Evolutionary conservation across 2,329 filamentous ascomycete genomes (phyloP).

Genomic region (Colletotrichum lindemuthianum): DNA sequence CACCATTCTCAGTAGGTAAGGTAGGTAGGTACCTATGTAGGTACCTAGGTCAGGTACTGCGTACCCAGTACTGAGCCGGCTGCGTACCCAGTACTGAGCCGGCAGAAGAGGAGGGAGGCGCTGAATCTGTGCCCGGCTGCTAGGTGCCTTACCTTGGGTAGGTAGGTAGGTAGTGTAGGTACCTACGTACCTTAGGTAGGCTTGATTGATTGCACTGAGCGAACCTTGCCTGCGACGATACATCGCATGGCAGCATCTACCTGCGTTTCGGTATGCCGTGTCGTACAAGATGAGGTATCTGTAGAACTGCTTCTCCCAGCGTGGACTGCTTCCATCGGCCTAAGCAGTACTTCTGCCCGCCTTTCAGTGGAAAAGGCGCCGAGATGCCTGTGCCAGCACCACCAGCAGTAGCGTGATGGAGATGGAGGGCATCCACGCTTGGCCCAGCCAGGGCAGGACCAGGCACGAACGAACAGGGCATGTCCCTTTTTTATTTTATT

Average conservation of each 20-base stretch:
- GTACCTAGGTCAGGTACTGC: neutral
- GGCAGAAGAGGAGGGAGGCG: too few relatives aligned
- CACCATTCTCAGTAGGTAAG: too few relatives aligned
- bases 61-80: too few relatives aligned
- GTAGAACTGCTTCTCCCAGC: too few relatives aligned
- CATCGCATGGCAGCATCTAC: too few relatives aligned
- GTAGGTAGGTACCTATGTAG: neutral
- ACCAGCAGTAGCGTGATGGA: slow-evolving; percentile 19
- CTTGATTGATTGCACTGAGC: neutral
- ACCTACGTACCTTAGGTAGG: neutral
- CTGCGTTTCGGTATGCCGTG: too few relatives aligned
- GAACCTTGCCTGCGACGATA: neutral
- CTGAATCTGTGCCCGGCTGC: too few relatives aligned
- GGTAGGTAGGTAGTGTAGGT: neutral
- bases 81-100: too few relatives aligned
- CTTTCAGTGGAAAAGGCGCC: slow-evolving; percentile 24
- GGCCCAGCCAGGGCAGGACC: slow-evolving; percentile 10
- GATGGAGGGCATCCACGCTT: slow-evolving; percentile 11
- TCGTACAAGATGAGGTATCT: too few relatives aligned
- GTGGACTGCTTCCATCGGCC: neutral
- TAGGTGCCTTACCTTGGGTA: too few relatives aligned
- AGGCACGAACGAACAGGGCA: neutral
- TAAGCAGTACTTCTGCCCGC: slow-evolving; percentile 25
- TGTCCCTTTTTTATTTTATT: neutral
- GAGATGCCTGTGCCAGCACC: slow-evolving; percentile 28